Percentiles rank a stretch among this genome's conserved stretches.
These are phyloP conservation scores for Dendrobium chrysotoxum DNA, from an alignment of 106 monocot species.

Conservation along the genomic window DNA sequence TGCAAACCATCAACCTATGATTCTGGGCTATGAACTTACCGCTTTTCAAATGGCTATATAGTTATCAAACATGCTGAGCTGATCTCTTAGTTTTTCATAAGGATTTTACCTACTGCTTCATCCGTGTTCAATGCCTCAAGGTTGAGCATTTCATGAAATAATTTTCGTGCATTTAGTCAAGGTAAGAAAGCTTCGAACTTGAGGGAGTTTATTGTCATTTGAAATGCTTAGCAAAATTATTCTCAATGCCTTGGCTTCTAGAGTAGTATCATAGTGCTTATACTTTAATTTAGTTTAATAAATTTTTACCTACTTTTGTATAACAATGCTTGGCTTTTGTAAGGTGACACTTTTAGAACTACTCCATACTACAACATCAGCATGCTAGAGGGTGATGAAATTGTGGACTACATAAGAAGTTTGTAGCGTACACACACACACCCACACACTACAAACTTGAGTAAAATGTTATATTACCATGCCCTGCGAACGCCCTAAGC, in stretches of 20 bases:
- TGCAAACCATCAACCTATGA: background rate
- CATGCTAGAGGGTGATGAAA: slow-evolving; percentile 95
- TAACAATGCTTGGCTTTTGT: background rate
- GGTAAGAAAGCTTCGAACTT: slow-evolving; percentile 26
- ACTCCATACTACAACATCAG: slow-evolving; percentile 89
- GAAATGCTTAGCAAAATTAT: background rate
- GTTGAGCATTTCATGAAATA: slow-evolving; percentile 60
- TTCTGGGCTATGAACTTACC: background rate
- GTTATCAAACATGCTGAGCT: slow-evolving; percentile 37
- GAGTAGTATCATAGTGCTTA: background rate
- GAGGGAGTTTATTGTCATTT: background rate
- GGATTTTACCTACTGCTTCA: slow-evolving; percentile 70
- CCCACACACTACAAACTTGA: too few species aligned
- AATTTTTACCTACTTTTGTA: background rate
- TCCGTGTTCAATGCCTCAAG: slow-evolving; percentile 58
- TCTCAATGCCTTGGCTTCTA: background rate
- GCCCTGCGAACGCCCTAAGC: too few species aligned
- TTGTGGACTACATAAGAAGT: too few species aligned
- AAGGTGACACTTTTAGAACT: slow-evolving; percentile 36
- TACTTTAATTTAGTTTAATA: background rate
- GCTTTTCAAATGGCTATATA: slow-evolving; percentile 4
- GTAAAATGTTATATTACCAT: too few species aligned
- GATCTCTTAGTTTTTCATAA: slow-evolving; percentile 47
- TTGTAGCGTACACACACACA: too few species aligned
- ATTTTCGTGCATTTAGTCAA: slow-evolving; percentile 53